Evolutionary conservation across 495 filamentous ascomycete species (phyloP).

Genomic region (Pseudoneurospora amorphoporcata): DNA sequence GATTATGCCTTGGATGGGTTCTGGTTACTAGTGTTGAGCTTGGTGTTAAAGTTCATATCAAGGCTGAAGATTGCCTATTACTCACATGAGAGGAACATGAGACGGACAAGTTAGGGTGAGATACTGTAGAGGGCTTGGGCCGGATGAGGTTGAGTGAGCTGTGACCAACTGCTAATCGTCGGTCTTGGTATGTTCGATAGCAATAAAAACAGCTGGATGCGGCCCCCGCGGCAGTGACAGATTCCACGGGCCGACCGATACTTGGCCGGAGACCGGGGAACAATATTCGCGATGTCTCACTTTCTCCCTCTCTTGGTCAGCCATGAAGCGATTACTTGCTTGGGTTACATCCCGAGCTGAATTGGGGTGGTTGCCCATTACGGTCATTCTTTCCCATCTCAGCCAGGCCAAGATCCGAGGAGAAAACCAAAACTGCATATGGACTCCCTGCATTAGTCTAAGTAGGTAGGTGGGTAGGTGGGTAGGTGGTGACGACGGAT

Average conservation of each 20-base stretch:
- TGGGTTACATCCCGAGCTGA: background rate
- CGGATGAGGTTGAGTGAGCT: background rate
- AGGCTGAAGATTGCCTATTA: background rate
- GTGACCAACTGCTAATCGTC: background rate
- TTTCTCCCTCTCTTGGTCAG: background rate
- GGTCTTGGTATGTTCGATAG: background rate
- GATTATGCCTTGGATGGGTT: background rate
- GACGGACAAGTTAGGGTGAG: background rate
- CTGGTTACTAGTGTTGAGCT: background rate
- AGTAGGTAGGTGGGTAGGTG: background rate
- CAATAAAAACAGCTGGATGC: background rate
- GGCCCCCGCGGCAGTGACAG: background rate
- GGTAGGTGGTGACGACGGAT: background rate
- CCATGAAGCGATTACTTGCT: background rate
- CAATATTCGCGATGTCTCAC: background rate
- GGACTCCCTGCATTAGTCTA: background rate
- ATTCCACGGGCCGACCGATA: background rate
- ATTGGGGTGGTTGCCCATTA: background rate
- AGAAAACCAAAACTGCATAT: background rate
- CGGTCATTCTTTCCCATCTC: background rate
- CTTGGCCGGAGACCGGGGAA: background rate
- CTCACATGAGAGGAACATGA: background rate
- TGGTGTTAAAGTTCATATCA: background rate
- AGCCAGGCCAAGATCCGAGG: background rate
- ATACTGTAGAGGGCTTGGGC: background rate